Conservation (phyloP, 495 filamentous ascomycete species). For the Sabuloglossum arenarium region DNA sequence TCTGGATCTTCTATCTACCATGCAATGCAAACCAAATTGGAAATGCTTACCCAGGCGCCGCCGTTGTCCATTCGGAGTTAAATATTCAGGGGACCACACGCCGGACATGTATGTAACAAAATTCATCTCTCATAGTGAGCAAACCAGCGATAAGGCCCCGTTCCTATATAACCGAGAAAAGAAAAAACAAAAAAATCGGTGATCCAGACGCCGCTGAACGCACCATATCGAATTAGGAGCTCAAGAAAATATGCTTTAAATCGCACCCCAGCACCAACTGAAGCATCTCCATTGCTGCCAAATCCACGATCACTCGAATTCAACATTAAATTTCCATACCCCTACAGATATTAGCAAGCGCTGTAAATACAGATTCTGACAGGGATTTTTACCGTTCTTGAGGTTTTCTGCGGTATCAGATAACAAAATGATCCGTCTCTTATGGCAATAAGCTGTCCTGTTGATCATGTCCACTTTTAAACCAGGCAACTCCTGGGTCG, state of each 20-base stretch:
- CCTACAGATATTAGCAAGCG: slow-evolving; percentile 7
- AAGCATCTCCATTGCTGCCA: neutral
- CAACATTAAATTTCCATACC: slow-evolving; percentile 20
- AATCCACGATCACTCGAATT: slow-evolving; percentile 5
- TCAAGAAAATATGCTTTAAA: neutral
- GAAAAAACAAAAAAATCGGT: neutral
- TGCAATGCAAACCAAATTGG: neutral
- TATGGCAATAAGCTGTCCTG: slow-evolving; percentile 90
- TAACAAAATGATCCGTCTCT: slow-evolving; percentile 70
- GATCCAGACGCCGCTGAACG: neutral
- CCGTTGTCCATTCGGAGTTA: neutral
- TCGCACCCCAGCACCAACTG: neutral
- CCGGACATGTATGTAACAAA: neutral
- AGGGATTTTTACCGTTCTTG: slow-evolving; percentile 45
- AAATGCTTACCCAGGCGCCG: neutral
- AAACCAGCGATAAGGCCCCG: neutral
- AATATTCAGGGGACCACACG: neutral
- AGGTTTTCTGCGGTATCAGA: slow-evolving; percentile 83
- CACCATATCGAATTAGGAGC: neutral
- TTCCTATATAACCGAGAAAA: neutral
- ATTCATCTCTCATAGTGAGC: neutral
- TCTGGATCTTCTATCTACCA: neutral
- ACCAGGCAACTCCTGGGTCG: slow-evolving; percentile 56
- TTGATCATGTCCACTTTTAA: slow-evolving; percentile 96
- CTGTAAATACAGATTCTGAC: no score